Evolutionary conservation across 2,329 filamentous ascomycete genomes (phyloP).

Genomic region (Clarireedia homoeocarpa): DNA sequence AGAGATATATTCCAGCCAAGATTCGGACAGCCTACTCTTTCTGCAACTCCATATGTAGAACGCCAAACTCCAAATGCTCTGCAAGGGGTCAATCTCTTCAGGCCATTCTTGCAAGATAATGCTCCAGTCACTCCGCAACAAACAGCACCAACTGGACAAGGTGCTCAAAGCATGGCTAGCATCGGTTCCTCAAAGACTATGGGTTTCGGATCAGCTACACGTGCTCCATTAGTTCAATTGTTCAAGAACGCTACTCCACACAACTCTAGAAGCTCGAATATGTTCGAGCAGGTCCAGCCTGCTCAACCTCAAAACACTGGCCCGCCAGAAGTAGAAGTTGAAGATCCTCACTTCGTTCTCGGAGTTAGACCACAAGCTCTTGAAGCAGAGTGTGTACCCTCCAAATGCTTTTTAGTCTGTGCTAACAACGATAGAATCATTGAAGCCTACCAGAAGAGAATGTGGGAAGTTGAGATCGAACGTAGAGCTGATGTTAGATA

Average conservation of each 20-base stretch:
- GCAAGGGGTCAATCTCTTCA: background rate
- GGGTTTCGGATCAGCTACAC: background rate
- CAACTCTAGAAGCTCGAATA: background rate
- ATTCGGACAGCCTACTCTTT: background rate
- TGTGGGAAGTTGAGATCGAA: conserved; percentile 17
- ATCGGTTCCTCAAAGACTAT: background rate
- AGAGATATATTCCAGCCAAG: background rate
- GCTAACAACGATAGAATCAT: conserved; percentile 13
- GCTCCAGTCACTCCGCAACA: background rate
- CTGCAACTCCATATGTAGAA: background rate
- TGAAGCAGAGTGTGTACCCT: conserved; percentile 14
- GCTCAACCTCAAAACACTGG: background rate
- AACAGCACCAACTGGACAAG: background rate
- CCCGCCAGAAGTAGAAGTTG: conserved; percentile 1
- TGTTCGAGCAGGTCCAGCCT: background rate
- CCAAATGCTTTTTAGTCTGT: background rate
- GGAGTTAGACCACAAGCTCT: conserved; percentile 14
- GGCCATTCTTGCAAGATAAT: background rate
- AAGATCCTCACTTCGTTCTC: conserved; percentile 21
- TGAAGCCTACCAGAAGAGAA: conserved; percentile 13
- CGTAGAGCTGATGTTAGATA: conserved; percentile 6
- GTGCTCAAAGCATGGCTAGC: background rate
- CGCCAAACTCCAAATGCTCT: background rate
- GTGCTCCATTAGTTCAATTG: background rate
- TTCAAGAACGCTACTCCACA: background rate